These are phyloP conservation scores for Asterionellopsis glacialis DNA, from an alignment of 108 stramenopile genomes.

Conservation along the genomic window DNA sequence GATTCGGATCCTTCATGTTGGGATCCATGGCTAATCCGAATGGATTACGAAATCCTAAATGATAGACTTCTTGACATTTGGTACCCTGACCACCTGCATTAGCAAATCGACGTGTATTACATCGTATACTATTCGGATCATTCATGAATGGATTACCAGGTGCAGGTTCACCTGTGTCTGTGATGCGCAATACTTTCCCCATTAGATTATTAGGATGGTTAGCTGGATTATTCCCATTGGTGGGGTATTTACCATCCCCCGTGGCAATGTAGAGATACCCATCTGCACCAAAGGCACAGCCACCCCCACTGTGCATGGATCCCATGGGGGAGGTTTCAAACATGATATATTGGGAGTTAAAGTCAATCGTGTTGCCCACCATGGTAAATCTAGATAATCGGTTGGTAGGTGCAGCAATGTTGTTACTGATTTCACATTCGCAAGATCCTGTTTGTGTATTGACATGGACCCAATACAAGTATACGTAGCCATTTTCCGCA, in stretches of 20 bases:
- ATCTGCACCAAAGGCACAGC: constrained; percentile 28
- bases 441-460: constrained; percentile 6
- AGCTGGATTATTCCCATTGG: background rate
- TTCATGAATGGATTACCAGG: constrained; percentile 25
- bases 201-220: constrained; percentile 3
- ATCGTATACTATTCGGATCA: background rate
- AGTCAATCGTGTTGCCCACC: background rate
- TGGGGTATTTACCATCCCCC: constrained; percentile 5
- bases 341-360: constrained; percentile 14
- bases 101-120: background rate
- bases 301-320: constrained; percentile 12
- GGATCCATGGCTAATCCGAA: constrained; percentile 28
- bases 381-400: constrained; percentile 21
- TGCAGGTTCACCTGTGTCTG: constrained; percentile 20
- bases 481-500: constrained; percentile 12
- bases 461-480: constrained; percentile 15
- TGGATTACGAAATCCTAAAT: constrained; percentile 20
- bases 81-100: background rate
- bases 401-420: constrained; percentile 16
- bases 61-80: constrained; percentile 16
- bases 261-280: constrained; percentile 20
- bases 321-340: constrained; percentile 14
- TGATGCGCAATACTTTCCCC: constrained; percentile 22
- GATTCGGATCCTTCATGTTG: background rate
- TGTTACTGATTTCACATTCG: background rate